Conservation (phyloP, 495 filamentous ascomycete genomes). For the Tuber magnatum region DNA sequence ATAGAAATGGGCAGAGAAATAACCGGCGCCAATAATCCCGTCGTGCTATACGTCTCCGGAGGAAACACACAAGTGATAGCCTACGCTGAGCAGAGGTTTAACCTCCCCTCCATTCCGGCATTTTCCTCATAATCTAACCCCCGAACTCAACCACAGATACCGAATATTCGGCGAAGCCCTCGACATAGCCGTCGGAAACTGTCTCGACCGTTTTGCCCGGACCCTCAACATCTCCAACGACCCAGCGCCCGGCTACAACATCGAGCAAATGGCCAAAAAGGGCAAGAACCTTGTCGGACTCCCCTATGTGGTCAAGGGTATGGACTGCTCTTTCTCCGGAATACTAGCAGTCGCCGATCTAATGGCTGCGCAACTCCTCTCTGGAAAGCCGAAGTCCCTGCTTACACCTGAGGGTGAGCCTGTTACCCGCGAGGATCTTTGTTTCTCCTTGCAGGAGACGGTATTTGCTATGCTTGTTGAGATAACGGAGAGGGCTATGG, state of each 20-base stretch:
- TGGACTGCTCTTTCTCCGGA: slow-evolving; percentile 93
- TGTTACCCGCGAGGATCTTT: slow-evolving; percentile 77
- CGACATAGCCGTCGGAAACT: slow-evolving; percentile 96
- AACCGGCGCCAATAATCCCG: slow-evolving; percentile 82
- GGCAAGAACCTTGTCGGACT: slow-evolving; percentile 70
- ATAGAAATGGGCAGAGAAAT: slow-evolving; percentile 97
- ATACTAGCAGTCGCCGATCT: slow-evolving; percentile 76
- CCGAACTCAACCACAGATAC: slow-evolving; percentile 47
- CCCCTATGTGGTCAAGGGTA: slow-evolving; percentile 94
- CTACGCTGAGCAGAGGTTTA: slow-evolving; percentile 69
- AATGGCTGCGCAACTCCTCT: slow-evolving; percentile 58
- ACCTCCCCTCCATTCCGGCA: background rate
- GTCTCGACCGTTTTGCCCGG: slow-evolving; percentile 89
- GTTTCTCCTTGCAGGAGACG: slow-evolving; percentile 91
- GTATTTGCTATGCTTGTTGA: slow-evolving; percentile 95
- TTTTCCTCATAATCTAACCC: slow-evolving; percentile 11
- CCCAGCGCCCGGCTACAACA: slow-evolving; percentile 94
- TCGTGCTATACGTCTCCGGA: slow-evolving; percentile 91
- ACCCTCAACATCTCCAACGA: slow-evolving; percentile 88
- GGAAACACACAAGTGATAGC: slow-evolving; percentile 98
- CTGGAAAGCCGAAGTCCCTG: slow-evolving; percentile 43
- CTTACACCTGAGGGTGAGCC: slow-evolving; percentile 44
- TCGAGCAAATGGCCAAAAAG: slow-evolving; percentile 87
- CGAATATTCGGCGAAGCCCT: slow-evolving; percentile 96
- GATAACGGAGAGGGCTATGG: slow-evolving; percentile 98